Evolutionary conservation across 2,329 filamentous ascomycete species (phyloP), one percentile per base, ranked within the genome.

Genomic region (Beauveria pseudobassiana): DNA sequence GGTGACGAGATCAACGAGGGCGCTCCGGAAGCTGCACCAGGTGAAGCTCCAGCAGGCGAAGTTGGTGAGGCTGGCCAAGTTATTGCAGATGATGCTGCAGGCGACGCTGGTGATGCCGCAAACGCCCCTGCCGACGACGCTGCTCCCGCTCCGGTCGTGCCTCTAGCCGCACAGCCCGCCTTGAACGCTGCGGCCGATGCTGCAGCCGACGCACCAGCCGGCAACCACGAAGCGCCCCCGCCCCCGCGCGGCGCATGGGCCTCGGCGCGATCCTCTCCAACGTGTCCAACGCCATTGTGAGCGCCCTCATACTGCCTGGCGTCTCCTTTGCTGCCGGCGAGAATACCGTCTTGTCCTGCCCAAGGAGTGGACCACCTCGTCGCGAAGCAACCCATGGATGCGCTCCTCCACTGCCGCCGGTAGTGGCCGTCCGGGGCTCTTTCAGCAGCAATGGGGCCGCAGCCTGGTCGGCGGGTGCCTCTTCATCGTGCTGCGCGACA

Each of bases 391-490:
- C 58, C 62, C 66, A 14, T 73, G 68, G 66, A 62, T 65, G 34
- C 62, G 65, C 3, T 62, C 66, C 10, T 52, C 63, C 18, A 65
- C 65, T 12, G 63, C 78, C 42, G 34, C 43, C 28, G 64, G 78
- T 38, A 45, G 30, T 5, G 40, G 40, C 18, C 78, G 82, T 3
- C 83, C 84, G 0, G 87, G 89, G 0, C 78, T 98, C 28, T 73
- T 99, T 38, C 90, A 95, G 70, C 85, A 89, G 67, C 86, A 87
- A 63, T 98, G 95, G 91, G 95, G 92, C 1, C 82, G 95, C 61
- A 97, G 90, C 69, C 79, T 99, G 3, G 82, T 95, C 1, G 95
- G 95, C 1, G 95, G 95, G 0, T 95, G 91, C 71, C 76, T 96
- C 22, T 96, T 93, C 69, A 87, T 98, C 18, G 87, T 96, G 10